Percentiles rank a stretch among this genome's conserved stretches.
Conservation (phyloP, 2,329 filamentous ascomycete genomes). For the Trichophyton mentagrophytes region DNA sequence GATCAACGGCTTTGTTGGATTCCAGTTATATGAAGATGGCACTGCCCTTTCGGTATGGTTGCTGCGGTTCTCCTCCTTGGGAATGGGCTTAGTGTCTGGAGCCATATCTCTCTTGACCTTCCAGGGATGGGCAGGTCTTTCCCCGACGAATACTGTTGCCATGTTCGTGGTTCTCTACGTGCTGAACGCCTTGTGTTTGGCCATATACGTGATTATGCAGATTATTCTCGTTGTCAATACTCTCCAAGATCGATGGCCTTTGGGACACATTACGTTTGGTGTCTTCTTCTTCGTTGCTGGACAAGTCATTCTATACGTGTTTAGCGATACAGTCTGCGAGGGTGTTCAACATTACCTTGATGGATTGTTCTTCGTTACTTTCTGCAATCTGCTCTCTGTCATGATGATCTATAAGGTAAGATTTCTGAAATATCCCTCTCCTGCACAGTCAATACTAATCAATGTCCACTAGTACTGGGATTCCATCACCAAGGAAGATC, state of each 20-base stretch:
- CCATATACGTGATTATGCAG: conserved; percentile 79
- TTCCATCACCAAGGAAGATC: conserved; percentile 93
- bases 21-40: conserved; percentile 95
- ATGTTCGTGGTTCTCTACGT: conserved; percentile 88
- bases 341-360: conserved; percentile 84
- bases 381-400: conserved; percentile 83
- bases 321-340: conserved; percentile 73
- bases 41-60: conserved; percentile 91
- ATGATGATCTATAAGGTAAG: conserved; percentile 99
- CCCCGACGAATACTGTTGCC: conserved; percentile 72
- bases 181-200: conserved; percentile 72
- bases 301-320: conserved; percentile 84
- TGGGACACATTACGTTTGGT: conserved; percentile 83
- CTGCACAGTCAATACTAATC: neutral
- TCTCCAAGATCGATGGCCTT: conserved; percentile 85
- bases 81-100: conserved; percentile 76
- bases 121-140: conserved; percentile 76
- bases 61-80: conserved; percentile 61
- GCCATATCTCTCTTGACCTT: conserved; percentile 84
- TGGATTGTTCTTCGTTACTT: conserved; percentile 83
- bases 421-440: conserved; percentile 4
- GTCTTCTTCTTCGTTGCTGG: conserved; percentile 83
- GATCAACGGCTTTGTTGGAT: conserved; percentile 96
- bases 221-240: conserved; percentile 78
- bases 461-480: conserved; percentile 72